phyloP scores from a whole-genome alignment of 352 stramenopile species.

The Phytopythium oedochilum region DNA sequence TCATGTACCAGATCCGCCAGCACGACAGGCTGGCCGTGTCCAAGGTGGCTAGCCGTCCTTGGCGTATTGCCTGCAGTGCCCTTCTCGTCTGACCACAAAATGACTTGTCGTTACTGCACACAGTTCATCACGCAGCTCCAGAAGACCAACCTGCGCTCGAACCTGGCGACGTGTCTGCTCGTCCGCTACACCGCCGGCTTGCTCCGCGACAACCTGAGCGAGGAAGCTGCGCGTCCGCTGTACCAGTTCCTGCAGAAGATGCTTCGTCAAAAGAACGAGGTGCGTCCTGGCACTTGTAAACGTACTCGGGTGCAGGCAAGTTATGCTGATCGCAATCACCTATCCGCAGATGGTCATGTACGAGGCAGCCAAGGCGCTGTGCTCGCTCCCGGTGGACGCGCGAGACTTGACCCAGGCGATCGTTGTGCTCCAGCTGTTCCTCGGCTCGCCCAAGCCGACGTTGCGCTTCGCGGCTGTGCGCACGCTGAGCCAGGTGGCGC shows the following conservation, averaged over 20 bases:
- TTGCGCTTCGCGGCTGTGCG: slow-evolving; percentile 96
- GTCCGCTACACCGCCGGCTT: slow-evolving; percentile 96
- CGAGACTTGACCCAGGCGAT: slow-evolving; percentile 96
- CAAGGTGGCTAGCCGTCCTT: slow-evolving; percentile 74
- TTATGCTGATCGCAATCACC: background rate
- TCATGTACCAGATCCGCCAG: slow-evolving; percentile 99
- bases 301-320: background rate
- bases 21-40: slow-evolving; percentile 97
- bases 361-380: slow-evolving; percentile 96
- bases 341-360: slow-evolving; percentile 98
- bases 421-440: slow-evolving; percentile 95
- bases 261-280: slow-evolving; percentile 94
- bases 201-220: slow-evolving; percentile 84
- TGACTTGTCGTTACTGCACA: background rate
- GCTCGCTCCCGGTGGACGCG: slow-evolving; percentile 93
- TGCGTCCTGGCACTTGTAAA: slow-evolving; percentile 5
- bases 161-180: slow-evolving; percentile 94
- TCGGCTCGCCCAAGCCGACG: slow-evolving; percentile 94
- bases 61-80: no score
- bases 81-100: background rate
- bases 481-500: slow-evolving; percentile 91
- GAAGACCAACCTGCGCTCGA: slow-evolving; percentile 92
- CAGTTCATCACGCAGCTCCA: slow-evolving; percentile 87
- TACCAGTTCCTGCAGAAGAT: slow-evolving; percentile 95
- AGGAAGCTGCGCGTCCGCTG: slow-evolving; percentile 68